Conservation (phyloP, 257 asterid species). For the Nicotiana knightiana region DNA sequence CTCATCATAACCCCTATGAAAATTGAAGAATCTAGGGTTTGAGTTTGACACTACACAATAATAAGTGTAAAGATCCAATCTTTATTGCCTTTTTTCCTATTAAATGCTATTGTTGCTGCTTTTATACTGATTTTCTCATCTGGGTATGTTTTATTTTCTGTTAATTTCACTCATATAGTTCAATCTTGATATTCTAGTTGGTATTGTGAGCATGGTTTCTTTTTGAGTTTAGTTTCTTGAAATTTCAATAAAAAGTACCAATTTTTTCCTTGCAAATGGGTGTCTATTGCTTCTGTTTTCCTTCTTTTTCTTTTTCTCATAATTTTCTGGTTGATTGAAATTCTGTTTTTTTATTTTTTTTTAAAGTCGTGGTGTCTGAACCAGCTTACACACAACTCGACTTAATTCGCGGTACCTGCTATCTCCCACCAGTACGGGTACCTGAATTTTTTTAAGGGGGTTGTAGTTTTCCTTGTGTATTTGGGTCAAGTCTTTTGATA, state of each 20-base stretch:
- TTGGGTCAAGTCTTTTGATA: slow-evolving; percentile 2
- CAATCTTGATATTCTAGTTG: not conserved
- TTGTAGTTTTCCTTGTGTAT: not conserved
- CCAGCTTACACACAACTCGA: too few species aligned
- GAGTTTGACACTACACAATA: not conserved
- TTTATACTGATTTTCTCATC: slow-evolving; percentile 4
- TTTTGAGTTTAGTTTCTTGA: not conserved
- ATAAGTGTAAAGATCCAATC: slow-evolving; percentile 25
- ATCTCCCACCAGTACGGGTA: too few species aligned
- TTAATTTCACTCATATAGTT: not conserved
- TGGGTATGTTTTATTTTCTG: not conserved
- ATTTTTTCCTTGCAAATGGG: not conserved
- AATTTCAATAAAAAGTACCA: slow-evolving; percentile 3
- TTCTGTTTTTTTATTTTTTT: not conserved
- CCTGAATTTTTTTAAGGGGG: not conserved
- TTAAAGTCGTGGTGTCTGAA: fast-evolving
- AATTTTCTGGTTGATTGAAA: not conserved
- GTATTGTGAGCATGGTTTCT: not conserved
- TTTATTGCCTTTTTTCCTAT: slow-evolving; percentile 27
- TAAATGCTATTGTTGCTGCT: slow-evolving; percentile 3
- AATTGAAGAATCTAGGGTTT: slow-evolving; percentile 60
- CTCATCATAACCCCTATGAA: not conserved
- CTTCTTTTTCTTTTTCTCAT: not conserved
- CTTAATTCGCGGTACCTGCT: too few species aligned
- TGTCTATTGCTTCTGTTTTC: not conserved